A percentile compares a stretch with the other conserved stretches of the same genome.
phyloP scores from a whole-genome alignment of 768 basidiomycete species.

The Dioszegia hungarica region DNA sequence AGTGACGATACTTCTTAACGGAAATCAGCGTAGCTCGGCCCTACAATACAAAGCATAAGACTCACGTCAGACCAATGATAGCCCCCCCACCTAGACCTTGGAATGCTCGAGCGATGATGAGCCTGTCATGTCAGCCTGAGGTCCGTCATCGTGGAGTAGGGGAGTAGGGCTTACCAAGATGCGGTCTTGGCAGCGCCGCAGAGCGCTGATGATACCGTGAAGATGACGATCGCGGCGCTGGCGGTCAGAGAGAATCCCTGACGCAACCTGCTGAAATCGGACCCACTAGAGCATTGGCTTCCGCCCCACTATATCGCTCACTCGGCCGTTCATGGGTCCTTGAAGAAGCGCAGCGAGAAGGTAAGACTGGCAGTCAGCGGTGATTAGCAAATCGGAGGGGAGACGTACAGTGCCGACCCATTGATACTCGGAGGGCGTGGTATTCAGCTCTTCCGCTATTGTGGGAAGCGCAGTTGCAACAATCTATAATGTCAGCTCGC shows the following conservation, averaged over 20 bases:
- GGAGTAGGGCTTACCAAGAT: constrained; percentile 27
- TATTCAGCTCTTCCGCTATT: constrained; percentile 36
- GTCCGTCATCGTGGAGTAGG: background rate
- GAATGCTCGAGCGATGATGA: constrained; percentile 33
- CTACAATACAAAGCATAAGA: constrained; percentile 13
- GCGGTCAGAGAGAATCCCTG: no score
- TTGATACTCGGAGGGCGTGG: constrained; percentile 35
- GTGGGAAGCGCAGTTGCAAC: constrained; percentile 39
- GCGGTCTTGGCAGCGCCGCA: constrained; percentile 37
- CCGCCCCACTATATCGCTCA: constrained; percentile 44
- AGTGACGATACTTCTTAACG: constrained; percentile 9
- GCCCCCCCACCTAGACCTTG: constrained; percentile 43
- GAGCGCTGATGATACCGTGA: constrained; percentile 36
- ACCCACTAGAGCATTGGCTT: constrained; percentile 43
- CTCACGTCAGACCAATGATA: constrained; percentile 37
- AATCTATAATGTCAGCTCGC: constrained; percentile 17
- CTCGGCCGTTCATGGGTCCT: constrained; percentile 38
- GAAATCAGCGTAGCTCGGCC: background rate
- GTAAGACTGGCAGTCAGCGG: constrained; percentile 19
- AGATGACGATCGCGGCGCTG: constrained; percentile 27
- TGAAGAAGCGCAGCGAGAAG: constrained; percentile 33
- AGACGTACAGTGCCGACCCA: constrained; percentile 40
- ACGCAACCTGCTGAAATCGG: no score
- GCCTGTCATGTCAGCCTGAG: constrained; percentile 18
- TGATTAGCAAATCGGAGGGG: background rate